Evolutionary conservation across 2,329 filamentous ascomycete species (phyloP), one percentile per base, ranked within the genome.

Genomic region (Neopestalotiopsis clavispora): DNA sequence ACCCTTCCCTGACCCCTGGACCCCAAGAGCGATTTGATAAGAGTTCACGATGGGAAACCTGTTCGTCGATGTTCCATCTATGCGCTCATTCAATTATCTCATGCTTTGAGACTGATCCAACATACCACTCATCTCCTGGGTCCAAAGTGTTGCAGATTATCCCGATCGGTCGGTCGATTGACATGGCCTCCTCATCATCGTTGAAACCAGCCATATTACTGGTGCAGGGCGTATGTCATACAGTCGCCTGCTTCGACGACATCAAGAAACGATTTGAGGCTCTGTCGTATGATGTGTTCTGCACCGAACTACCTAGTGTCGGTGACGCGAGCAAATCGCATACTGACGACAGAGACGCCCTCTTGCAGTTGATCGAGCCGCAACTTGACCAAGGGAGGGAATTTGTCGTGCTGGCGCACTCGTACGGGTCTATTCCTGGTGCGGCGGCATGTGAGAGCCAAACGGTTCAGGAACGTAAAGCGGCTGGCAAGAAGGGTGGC

Each of bases 201-300:
- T 58, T 9, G 56, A 58, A 58, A 20, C 56, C 56, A 58, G 56
- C 56, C 56, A 58, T 58, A 20, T 20, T 58, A 58, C 20, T 58
- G 20, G 56, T 30, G 17, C 56, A 58, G 20, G 56, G 56, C n/a
- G 20, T 58, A 14, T 58, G 56, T 30, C 56, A 30, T 20, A 58
- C 20, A 9, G 56, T 30, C 7, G 56, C 56, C 20, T 58, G 56
- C 56, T 58, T 58, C 4, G 20, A 58, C 4, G 56, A 58, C 56
- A 58, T 58, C 28, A 58, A 58, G 56, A 12, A 23, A 20, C 56
- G 20, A 5, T 49, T 58, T 20, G 56, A 58, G 56, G 56, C 20
- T 20, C 28, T 58, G 1, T 58, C 20, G 12, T 58, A 58, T 30
- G 56, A 58, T 17, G 28, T 58, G 2, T 58, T 58, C 20, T 58